Conservation (phyloP, 371 early-diverging fungal species). For the Saksenaea oblongispora region DNA sequence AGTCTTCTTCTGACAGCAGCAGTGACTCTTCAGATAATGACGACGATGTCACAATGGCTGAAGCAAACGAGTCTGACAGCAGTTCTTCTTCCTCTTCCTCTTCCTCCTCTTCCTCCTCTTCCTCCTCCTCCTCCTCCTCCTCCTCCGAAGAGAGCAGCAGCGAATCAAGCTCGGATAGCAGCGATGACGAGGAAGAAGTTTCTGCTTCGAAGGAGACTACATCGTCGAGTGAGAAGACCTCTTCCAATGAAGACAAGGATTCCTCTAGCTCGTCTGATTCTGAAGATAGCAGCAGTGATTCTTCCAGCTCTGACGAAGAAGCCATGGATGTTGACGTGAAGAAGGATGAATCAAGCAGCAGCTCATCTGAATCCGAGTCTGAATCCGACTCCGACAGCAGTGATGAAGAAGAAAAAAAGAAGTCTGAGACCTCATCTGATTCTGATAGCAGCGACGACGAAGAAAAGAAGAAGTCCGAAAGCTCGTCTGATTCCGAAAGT, state of each 20-base stretch:
- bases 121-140: conserved; percentile 4
- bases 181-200: background rate
- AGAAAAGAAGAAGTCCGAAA: conserved; percentile 14
- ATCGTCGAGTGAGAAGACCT: background rate
- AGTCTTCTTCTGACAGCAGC: conserved; percentile 6
- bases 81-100: background rate
- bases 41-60: conserved; percentile 14
- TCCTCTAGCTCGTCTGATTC: conserved; percentile 4
- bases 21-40: conserved; percentile 5
- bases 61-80: background rate
- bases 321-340: conserved; percentile 8
- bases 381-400: conserved; percentile 16
- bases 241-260: background rate
- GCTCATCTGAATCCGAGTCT: conserved; percentile 24
- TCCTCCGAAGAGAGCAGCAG: conserved; percentile 5
- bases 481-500: conserved; percentile 21
- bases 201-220: background rate
- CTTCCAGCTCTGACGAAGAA: conserved; percentile 9
- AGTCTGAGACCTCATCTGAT: conserved; percentile 7
- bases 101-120: too few species aligned
- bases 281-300: background rate
- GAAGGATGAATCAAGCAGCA: background rate
- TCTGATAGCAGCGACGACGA: conserved; percentile 25
- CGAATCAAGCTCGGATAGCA: conserved; percentile 1
- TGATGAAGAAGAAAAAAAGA: conserved; percentile 13